Conservation (phyloP, 1,284 basidiomycete genomes). For the Fistulina hepatica region DNA sequence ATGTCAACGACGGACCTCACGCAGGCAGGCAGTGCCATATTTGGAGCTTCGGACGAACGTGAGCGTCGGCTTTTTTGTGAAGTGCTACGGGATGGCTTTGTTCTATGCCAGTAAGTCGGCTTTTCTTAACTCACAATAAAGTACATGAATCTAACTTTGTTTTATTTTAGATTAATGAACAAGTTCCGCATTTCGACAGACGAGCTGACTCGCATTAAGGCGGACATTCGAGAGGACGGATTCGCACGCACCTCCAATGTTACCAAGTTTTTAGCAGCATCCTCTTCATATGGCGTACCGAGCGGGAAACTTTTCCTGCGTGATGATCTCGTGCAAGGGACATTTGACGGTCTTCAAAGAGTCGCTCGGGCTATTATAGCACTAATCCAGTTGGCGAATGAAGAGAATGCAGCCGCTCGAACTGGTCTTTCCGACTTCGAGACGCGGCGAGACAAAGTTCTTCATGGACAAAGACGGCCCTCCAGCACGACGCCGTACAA, state of each 20-base stretch:
- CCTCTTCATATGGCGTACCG: constrained; percentile 50
- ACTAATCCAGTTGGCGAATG: constrained; percentile 48
- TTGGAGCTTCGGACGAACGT: constrained; percentile 66
- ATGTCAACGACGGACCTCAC: too few relatives aligned
- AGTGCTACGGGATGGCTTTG: constrained; percentile 70
- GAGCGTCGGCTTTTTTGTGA: constrained; percentile 64
- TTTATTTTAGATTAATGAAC: constrained; percentile 51
- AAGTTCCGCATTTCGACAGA: constrained; percentile 52
- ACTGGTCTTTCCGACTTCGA: too few relatives aligned
- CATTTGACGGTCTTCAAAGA: constrained; percentile 47
- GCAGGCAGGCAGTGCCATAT: too few relatives aligned
- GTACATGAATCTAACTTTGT: constrained; percentile 11
- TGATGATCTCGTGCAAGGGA: constrained; percentile 56
- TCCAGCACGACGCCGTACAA: constrained; percentile 12
- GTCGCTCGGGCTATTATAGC: constrained; percentile 61
- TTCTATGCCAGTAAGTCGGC: constrained; percentile 70
- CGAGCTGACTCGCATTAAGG: constrained; percentile 37
- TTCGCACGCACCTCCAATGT: constrained; percentile 55
- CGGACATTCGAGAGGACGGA: constrained; percentile 60
- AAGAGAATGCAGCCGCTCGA: constrained; percentile 35
- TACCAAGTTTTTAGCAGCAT: constrained; percentile 62
- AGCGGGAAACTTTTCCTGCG: constrained; percentile 55
- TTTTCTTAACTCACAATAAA: constrained; percentile 14
- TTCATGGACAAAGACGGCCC: too few relatives aligned
- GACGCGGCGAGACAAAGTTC: too few relatives aligned